Base-by-base conservation (phyloP, 306 rosid genomes). In the Pterocarpus macrocarpus region DNA sequence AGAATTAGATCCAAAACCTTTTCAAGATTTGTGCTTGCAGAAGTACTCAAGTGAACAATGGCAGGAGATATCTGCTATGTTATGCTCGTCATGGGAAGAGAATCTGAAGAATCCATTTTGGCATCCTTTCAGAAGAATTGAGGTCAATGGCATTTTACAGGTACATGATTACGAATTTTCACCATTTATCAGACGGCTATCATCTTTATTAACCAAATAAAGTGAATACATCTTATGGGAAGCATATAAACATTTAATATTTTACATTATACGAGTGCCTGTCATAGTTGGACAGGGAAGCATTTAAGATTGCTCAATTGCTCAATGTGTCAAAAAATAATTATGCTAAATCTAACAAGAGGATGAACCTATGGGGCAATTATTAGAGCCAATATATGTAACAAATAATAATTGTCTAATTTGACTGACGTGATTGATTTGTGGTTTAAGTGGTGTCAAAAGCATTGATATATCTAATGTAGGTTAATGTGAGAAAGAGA, bases 51-150 rank as follows among this genome's bases (percentile, higher is more conserved):
- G 49, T 43, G 74, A 52, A 43, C 33, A 77, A 8, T 83, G 82
- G 75, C 73, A 77, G 11, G 70, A 78, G 59, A 72, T 64, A 15
- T 72, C 80, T 43, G 86, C 86, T 16, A 43, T 78, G 38, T 45
- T 83, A 78, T 78, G 86, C 63, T 83, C 76, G 45, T 44, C 63
- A 6, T 78, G 86, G 86, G 80, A 83, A 73, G 86, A 78, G 16
- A 72, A 57, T 57, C 35, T 83, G 65, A 72, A 45, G 56, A 50
- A 78, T 78, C 71, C 83, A 44, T 32, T 36, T 33, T 78, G 86
- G 86, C 82, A 83, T 73, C 83, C 86, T 72, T 72, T 83, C 58
- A 78, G 78, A 64, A 78, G 2, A 43, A 50, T 64, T 43, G 34
- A 17, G 61, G 58, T 64, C 63, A 72, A 83, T 72, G 79, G 83